Conservation (phyloP, 192 early-diverging fungal genomes). For the Rhizophagus clarus region DNA sequence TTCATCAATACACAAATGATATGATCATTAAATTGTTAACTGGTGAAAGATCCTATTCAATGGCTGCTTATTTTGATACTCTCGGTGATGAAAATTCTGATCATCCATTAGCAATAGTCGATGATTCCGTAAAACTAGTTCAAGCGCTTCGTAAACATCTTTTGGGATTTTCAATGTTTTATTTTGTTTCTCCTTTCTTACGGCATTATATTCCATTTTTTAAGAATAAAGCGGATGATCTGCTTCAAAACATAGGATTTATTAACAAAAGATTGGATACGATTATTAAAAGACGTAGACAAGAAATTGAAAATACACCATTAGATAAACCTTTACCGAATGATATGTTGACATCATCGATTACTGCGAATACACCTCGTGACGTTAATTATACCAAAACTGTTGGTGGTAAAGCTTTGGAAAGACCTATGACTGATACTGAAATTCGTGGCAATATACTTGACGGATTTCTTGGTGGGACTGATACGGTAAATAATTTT, state of each 20-base stretch:
- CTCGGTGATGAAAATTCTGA: neutral
- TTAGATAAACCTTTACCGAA: neutral
- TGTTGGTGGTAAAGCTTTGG: neutral
- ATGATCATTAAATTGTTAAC: neutral
- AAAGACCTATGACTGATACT: constrained; percentile 2
- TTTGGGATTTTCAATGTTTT: neutral
- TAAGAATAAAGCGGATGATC: neutral
- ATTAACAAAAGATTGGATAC: neutral
- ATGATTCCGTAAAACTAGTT: constrained; percentile 1
- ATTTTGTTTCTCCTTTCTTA: neutral
- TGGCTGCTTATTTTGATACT: neutral
- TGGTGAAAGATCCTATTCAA: neutral
- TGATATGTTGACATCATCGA: constrained; percentile 14
- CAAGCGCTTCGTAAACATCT: neutral
- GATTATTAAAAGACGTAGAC: constrained; percentile 10
- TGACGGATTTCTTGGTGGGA: constrained; percentile 6
- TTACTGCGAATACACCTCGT: constrained; percentile 5
- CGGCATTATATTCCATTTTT: neutral
- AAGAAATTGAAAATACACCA: constrained; percentile 11
- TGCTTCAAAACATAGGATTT: neutral
- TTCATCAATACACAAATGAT: neutral
- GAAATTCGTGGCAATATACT: constrained; percentile 9
- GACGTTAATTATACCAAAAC: neutral
- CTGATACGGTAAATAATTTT: constrained; percentile 4
- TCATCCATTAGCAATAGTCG: neutral